Conservation (phyloP, 495 filamentous ascomycete species). For the Aspergillus wentii region DNA sequence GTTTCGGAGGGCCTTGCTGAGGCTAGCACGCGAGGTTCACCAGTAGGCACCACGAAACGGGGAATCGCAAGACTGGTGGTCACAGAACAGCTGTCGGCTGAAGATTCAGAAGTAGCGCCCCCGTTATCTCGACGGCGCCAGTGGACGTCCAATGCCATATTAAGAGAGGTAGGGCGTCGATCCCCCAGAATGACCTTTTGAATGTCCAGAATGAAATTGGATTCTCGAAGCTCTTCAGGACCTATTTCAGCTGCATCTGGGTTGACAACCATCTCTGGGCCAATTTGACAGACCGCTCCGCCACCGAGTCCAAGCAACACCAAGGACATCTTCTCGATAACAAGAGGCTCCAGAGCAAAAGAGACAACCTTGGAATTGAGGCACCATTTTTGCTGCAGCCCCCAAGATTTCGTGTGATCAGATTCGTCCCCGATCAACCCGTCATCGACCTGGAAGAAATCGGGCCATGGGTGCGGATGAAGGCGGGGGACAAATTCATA, state of each 20-base stretch:
- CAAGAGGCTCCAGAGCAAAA: conserved; percentile 66
- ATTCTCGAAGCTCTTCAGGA: conserved; percentile 62
- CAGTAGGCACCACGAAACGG: conserved; percentile 69
- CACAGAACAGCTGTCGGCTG: conserved; percentile 20
- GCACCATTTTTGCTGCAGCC: conserved; percentile 77
- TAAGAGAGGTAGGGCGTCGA: conserved; percentile 61
- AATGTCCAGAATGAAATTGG: conserved; percentile 64
- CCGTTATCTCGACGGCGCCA: conserved; percentile 57
- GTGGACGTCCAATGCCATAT: conserved; percentile 67
- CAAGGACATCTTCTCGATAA: conserved; percentile 60
- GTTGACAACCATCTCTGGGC: conserved; percentile 30
- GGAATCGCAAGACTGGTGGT: conserved; percentile 70
- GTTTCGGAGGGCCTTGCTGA: conserved; percentile 43
- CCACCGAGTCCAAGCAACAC: conserved; percentile 51
- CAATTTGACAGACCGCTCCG: conserved; percentile 43
- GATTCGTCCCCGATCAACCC: conserved; percentile 25
- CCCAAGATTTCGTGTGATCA: conserved; percentile 38
- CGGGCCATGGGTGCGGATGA: conserved; percentile 77
- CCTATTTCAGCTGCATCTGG: conserved; percentile 35
- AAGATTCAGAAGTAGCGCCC: conserved; percentile 2
- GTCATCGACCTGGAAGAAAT: conserved; percentile 62
- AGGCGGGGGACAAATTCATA: conserved; percentile 78
- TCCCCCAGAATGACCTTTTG: conserved; percentile 78
- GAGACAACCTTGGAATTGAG: conserved; percentile 69
- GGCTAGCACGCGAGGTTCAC: conserved; percentile 84